Percentiles rank a stretch among this genome's conserved stretches.
These are phyloP conservation scores for Lecanicillium sp. DNA, from an alignment of 2,329 filamentous ascomycete species.

Conservation along the genomic window DNA sequence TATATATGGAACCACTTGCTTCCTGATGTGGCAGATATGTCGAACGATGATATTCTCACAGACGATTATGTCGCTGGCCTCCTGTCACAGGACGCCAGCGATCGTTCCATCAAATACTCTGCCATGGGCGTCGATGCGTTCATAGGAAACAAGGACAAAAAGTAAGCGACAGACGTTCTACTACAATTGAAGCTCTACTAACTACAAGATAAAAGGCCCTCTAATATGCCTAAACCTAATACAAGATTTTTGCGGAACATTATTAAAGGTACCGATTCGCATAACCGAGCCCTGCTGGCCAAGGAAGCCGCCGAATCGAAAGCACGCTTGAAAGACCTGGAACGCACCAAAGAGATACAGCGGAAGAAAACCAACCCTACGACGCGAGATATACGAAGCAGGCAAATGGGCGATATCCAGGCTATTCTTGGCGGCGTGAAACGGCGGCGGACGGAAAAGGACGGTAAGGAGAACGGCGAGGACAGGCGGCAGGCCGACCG, in stretches of 20 bases:
- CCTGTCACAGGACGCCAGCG: slow-evolving; percentile 71
- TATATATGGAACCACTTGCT: slow-evolving; percentile 1
- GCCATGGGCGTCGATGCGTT: slow-evolving; percentile 66
- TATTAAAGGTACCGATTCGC: slow-evolving; percentile 77
- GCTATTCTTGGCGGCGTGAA: slow-evolving; percentile 46
- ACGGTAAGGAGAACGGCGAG: slow-evolving; percentile 9
- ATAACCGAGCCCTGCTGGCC: slow-evolving; percentile 80
- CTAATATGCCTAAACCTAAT: slow-evolving; percentile 76
- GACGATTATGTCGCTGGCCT: slow-evolving; percentile 76
- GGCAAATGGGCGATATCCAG: slow-evolving; percentile 54
- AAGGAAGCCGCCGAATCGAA: slow-evolving; percentile 76
- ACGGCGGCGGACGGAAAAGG: slow-evolving; percentile 18
- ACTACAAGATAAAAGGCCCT: slow-evolving; percentile 38
- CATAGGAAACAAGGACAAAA: slow-evolving; percentile 27
- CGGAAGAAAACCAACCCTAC: slow-evolving; percentile 36
- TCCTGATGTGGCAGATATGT: slow-evolving; percentile 20
- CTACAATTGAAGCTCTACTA: slow-evolving; percentile 12
- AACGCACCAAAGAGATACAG: slow-evolving; percentile 37
- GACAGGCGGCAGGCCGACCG: slow-evolving; percentile 7
- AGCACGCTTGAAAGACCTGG: slow-evolving; percentile 58
- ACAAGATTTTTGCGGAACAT: slow-evolving; percentile 83
- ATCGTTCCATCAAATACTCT: slow-evolving; percentile 66
- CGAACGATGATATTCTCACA: slow-evolving; percentile 46
- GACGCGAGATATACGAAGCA: slow-evolving; percentile 42
- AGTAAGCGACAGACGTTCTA: slow-evolving; percentile 28